Evolutionary conservation across 2,329 filamentous ascomycete species (phyloP).

Genomic region (Metarhizium album): DNA sequence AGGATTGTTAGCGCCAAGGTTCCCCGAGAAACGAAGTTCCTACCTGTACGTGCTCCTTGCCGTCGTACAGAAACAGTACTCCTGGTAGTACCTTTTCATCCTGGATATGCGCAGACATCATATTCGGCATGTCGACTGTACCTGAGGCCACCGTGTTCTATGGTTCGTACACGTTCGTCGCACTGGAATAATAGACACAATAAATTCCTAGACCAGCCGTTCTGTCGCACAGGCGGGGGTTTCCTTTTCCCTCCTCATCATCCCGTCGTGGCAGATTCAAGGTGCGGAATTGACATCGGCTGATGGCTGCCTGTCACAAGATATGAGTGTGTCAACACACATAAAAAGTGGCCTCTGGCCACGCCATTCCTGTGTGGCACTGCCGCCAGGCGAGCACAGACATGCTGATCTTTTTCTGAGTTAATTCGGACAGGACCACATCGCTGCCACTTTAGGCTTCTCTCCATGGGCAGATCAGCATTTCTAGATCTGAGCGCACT

Average conservation of each 20-base stretch:
- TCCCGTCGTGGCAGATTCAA: neutral
- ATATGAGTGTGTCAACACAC: too few relatives aligned
- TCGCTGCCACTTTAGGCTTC: neutral
- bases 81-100: too few relatives aligned
- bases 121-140: too few relatives aligned
- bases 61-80: too few relatives aligned
- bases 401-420: neutral
- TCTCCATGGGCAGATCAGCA: too few relatives aligned
- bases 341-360: too few relatives aligned
- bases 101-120: too few relatives aligned
- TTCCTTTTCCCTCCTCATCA: neutral
- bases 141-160: too few relatives aligned
- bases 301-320: neutral
- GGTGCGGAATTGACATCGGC: neutral
- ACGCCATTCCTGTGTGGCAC: too few relatives aligned
- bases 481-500: too few relatives aligned
- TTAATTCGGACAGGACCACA: neutral
- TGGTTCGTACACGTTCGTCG: neutral
- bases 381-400: neutral
- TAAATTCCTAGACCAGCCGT: neutral
- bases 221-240: neutral
- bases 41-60: neutral
- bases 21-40: neutral
- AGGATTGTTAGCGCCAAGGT: neutral
- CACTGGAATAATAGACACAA: neutral